Conservation (phyloP, 176 grass and related monocot genomes). For the Zizania latifolia region DNA sequence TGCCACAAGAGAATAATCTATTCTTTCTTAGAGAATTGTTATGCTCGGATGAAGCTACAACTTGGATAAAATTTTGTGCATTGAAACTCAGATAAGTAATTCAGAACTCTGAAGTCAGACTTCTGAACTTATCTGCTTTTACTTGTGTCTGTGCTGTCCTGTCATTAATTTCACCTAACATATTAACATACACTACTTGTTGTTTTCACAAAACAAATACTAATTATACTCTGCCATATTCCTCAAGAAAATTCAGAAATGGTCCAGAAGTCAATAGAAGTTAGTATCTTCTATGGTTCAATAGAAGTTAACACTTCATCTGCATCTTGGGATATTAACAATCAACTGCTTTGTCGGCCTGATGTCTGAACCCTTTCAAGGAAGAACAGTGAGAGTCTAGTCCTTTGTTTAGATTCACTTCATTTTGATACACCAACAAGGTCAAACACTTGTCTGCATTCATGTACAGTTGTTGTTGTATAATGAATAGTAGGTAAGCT, state of each 20-base stretch:
- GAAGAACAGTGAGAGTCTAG: conserved; percentile 18
- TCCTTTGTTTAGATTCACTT: conserved; percentile 27
- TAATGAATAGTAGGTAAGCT: conserved; percentile 30
- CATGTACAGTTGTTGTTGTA: background rate
- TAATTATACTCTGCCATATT: conserved; percentile 12
- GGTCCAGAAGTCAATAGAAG: conserved; percentile 27
- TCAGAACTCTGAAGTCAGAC: conserved; percentile 14
- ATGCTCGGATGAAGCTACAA: background rate
- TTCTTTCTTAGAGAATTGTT: conserved; percentile 1
- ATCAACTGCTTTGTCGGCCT: conserved; percentile 1
- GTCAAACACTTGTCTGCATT: conserved; percentile 38
- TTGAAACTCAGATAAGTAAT: conserved; percentile 23
- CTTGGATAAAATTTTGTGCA: conserved; percentile 19
- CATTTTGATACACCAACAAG: conserved; percentile 38
- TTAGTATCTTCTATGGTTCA: background rate
- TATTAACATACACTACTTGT: conserved; percentile 11
- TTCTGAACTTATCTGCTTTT: conserved; percentile 14
- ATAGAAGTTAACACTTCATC: conserved; percentile 13
- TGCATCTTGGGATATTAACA: conserved; percentile 1
- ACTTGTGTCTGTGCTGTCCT: conserved; percentile 3
- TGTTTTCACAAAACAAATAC: background rate
- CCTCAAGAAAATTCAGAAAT: background rate
- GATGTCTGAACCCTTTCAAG: conserved; percentile 15
- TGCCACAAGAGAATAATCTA: conserved; percentile 1
- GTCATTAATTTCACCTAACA: conserved; percentile 20